Conservation (phyloP, 1,284 basidiomycete species). For the Pseudozyma tsukubaensis region DNA sequence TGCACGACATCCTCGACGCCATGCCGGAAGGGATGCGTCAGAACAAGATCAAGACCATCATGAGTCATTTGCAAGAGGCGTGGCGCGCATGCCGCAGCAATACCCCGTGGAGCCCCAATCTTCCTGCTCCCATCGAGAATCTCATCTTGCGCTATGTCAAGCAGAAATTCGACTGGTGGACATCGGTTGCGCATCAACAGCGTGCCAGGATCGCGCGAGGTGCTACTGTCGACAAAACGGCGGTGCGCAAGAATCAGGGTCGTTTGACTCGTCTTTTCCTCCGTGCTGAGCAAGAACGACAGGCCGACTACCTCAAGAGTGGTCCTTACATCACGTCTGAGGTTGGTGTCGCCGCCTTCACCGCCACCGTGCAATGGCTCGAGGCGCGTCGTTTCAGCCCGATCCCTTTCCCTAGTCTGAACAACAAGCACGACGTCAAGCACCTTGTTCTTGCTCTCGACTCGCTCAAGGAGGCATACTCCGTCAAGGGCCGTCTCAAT, state of each 20-base stretch:
- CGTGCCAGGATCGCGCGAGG: conserved; percentile 94
- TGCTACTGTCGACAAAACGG: conserved; percentile 99
- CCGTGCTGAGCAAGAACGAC: conserved; percentile 68
- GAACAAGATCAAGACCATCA: conserved; percentile 98
- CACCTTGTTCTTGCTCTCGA: conserved; percentile 66
- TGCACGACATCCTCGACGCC: conserved; percentile 91
- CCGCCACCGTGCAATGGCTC: conserved; percentile 68
- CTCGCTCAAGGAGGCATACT: conserved; percentile 68
- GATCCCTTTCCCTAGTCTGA: conserved; percentile 68
- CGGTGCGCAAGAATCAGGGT: conserved; percentile 94
- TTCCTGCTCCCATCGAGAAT: conserved; percentile 98
- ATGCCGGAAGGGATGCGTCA: conserved; percentile 99
- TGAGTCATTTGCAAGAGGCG: conserved; percentile 96
- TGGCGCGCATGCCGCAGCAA: conserved; percentile 99
- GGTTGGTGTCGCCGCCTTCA: conserved; percentile 68
- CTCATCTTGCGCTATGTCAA: conserved; percentile 99
- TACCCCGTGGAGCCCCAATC: conserved; percentile 96
- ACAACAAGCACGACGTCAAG: conserved; percentile 69
- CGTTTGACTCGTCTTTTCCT: conserved; percentile 79
- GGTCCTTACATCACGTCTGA: conserved; percentile 68
- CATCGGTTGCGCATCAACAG: conserved; percentile 89
- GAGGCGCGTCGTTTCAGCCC: conserved; percentile 67
- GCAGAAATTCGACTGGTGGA: conserved; percentile 99
- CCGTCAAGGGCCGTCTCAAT: conserved; percentile 68
- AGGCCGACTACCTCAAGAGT: conserved; percentile 67